A percentile compares a stretch with the other conserved stretches of the same genome.
Evolutionary conservation across 208 protist genomes (phyloP).

Genomic region (Acanthamoeba lenticulata): DNA sequence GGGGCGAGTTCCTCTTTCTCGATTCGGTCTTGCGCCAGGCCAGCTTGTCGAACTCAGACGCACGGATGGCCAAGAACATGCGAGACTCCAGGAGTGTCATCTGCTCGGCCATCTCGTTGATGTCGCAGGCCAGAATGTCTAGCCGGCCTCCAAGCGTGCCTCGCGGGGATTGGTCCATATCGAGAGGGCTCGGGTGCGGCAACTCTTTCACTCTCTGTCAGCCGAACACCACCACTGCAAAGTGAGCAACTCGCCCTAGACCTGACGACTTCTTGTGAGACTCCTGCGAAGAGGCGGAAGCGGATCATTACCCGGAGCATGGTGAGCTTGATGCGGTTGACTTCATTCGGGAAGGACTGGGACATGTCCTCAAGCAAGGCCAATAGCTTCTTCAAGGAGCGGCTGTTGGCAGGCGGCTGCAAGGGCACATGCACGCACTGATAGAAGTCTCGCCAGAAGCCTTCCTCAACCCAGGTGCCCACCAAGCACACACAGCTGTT

Average conservation of each 20-base stretch:
- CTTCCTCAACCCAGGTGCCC: neutral
- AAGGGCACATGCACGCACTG: neutral
- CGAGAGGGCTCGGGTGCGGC: neutral
- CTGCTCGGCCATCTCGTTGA: neutral
- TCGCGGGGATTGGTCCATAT: neutral
- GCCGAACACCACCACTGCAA: neutral
- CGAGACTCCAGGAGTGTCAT: constrained; percentile 45
- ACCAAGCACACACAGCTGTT: constrained; percentile 43
- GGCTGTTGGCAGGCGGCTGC: neutral
- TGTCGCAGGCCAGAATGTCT: constrained; percentile 5
- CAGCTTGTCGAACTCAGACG: neutral
- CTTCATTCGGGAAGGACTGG: neutral
- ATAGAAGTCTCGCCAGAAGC: constrained; percentile 3
- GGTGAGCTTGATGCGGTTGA: neutral
- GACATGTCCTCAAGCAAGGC: neutral
- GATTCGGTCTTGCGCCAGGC: neutral
- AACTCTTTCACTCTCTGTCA: neutral
- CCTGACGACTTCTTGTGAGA: no score
- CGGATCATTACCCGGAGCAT: neutral
- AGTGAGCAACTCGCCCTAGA: no score
- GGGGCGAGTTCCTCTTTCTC: constrained; percentile 23
- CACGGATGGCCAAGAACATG: neutral
- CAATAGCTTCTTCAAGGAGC: neutral
- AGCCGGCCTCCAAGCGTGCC: neutral
- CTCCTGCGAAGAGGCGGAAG: no score